Conservation (phyloP, 257 asterid genomes). For the Solanum clarkiae region DNA sequence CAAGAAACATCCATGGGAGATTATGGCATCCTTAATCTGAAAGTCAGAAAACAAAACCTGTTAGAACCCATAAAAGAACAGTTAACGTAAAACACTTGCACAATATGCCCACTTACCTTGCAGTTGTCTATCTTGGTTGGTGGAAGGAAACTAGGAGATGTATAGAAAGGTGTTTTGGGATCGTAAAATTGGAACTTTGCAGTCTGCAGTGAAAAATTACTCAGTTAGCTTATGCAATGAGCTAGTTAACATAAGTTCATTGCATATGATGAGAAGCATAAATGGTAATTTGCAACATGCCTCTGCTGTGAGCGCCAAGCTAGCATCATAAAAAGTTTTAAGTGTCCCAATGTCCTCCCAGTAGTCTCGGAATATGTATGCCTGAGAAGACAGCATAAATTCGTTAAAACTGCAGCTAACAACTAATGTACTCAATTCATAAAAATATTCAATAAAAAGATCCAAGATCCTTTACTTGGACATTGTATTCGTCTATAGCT, state of each 20-base stretch:
- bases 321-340: slow-evolving; percentile 81
- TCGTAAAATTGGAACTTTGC: slow-evolving; percentile 82
- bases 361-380: slow-evolving; percentile 80
- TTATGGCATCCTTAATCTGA: slow-evolving; percentile 85
- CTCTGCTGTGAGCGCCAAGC: slow-evolving; percentile 79
- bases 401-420: background rate
- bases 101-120: slow-evolving; percentile 30
- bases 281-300: slow-evolving; percentile 11
- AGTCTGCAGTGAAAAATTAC: slow-evolving; percentile 27
- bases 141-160: slow-evolving; percentile 92
- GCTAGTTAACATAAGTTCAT: background rate
- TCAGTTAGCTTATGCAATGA: background rate
- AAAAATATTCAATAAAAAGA: background rate
- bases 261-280: background rate
- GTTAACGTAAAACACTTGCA: background rate
- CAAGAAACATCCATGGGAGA: slow-evolving; percentile 94
- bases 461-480: slow-evolving; percentile 37
- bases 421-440: background rate
- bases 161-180: slow-evolving; percentile 87
- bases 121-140: slow-evolving; percentile 85
- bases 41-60: background rate
- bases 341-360: slow-evolving; percentile 96
- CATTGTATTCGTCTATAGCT: slow-evolving; percentile 57
- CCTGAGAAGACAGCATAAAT: slow-evolving; percentile 27
- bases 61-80: background rate